Conservation (phyloP, 1,284 basidiomycete genomes). For the Heterobasidion occidentale region DNA sequence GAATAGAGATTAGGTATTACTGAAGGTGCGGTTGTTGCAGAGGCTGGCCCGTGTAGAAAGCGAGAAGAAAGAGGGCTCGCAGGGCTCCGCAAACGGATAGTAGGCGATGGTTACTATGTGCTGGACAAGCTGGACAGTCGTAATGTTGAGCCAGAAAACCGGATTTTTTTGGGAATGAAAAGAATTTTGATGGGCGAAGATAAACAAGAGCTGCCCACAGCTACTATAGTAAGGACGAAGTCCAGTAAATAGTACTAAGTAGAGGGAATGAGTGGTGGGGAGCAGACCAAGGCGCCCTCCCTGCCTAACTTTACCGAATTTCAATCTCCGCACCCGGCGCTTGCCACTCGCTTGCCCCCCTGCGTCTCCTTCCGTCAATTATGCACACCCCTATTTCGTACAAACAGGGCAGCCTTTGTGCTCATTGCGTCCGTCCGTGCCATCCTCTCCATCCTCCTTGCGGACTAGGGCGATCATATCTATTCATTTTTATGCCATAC, state of each 20-base stretch:
- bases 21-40: conserved; percentile 31
- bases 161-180: conserved; percentile 35
- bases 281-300: conserved; percentile 24
- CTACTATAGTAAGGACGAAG: conserved; percentile 30
- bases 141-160: conserved; percentile 27
- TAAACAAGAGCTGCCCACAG: conserved; percentile 25
- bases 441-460: conserved; percentile 7
- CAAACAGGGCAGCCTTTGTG: background rate
- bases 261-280: conserved; percentile 35
- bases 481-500: conserved; percentile 1
- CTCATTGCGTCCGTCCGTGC: background rate
- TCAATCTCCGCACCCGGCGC: conserved; percentile 31
- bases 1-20: conserved; percentile 79
- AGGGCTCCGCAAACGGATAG: conserved; percentile 6
- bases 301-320: conserved; percentile 17
- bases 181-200: conserved; percentile 32
- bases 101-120: conserved; percentile 12
- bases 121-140: conserved; percentile 9
- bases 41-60: conserved; percentile 5
- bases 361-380: conserved; percentile 12
- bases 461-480: conserved; percentile 1
- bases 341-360: too few species aligned
- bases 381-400: background rate
- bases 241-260: conserved; percentile 39
- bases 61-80: conserved; percentile 8